These are phyloP conservation scores for Malassezia japonica DNA, from an alignment of 1,284 basidiomycete species.

Conservation along the genomic window DNA sequence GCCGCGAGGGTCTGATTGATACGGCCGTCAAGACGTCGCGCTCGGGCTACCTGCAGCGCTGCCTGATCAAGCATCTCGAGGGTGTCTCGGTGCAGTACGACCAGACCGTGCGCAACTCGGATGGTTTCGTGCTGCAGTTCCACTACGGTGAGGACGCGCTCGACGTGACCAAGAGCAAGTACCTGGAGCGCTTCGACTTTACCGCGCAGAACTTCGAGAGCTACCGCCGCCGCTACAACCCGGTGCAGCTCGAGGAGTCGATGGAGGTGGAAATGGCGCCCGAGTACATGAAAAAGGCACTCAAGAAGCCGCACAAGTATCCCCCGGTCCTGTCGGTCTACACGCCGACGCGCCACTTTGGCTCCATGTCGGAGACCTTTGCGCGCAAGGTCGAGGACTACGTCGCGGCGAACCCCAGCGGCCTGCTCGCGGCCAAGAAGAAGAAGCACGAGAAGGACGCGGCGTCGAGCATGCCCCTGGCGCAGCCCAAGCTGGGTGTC, in stretches of 20 bases:
- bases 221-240: conserved; percentile 61
- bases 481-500: conserved; percentile 23
- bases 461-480: conserved; percentile 28
- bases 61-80: conserved; percentile 96
- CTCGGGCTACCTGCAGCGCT: conserved; percentile 95
- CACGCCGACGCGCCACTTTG: conserved; percentile 70
- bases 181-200: conserved; percentile 76
- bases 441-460: conserved; percentile 52
- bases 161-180: conserved; percentile 72
- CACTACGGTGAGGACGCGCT: conserved; percentile 92
- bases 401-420: conserved; percentile 65
- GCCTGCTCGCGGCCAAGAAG: conserved; percentile 57
- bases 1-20: conserved; percentile 95
- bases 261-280: conserved; percentile 64
- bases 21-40: conserved; percentile 98
- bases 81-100: conserved; percentile 95
- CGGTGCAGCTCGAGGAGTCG: conserved; percentile 56
- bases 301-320: conserved; percentile 70
- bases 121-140: conserved; percentile 89
- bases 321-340: conserved; percentile 69
- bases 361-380: conserved; percentile 86
- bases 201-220: conserved; percentile 77
- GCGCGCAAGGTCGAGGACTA: conserved; percentile 73
- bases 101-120: conserved; percentile 90
- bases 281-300: conserved; percentile 74